Percentiles rank a stretch among this genome's conserved stretches.
These are phyloP conservation scores for Ogataea neopini DNA, from an alignment of 805 yeast genomes.

Conservation along the genomic window DNA sequence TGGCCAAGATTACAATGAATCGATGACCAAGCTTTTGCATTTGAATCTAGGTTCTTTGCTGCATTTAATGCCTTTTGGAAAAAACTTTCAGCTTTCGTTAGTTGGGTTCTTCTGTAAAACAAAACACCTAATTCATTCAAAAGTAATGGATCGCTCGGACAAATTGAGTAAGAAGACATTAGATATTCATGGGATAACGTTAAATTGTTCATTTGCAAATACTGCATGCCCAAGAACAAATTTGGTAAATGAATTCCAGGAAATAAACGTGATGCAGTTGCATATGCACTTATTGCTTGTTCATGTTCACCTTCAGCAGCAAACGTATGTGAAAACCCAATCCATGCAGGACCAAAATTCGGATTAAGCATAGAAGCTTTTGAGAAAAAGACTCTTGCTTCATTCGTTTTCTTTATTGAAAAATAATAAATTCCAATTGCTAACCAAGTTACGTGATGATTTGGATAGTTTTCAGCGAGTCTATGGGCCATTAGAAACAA, in stretches of 20 bases:
- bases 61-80: conserved; percentile 71
- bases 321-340: conserved; percentile 97
- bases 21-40: conserved; percentile 80
- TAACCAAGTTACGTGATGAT: conserved; percentile 82
- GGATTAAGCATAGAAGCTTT: conserved; percentile 89
- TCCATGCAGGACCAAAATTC: conserved; percentile 93
- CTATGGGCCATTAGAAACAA: conserved; percentile 80
- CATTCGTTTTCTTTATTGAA: conserved; percentile 67
- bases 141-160: conserved; percentile 82
- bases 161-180: conserved; percentile 68
- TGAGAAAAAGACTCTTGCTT: conserved; percentile 84
- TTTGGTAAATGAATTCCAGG: conserved; percentile 90
- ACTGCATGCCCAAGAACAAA: conserved; percentile 94
- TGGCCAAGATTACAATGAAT: conserved; percentile 88
- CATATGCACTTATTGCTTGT: conserved; percentile 95
- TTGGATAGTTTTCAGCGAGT: conserved; percentile 81
- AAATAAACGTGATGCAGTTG: conserved; percentile 90
- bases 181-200: conserved; percentile 86
- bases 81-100: conserved; percentile 66
- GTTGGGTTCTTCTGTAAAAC: conserved; percentile 73
- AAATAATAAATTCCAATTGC: conserved; percentile 91
- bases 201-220: conserved; percentile 81
- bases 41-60: conserved; percentile 68
- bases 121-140: conserved; percentile 93
- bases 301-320: conserved; percentile 99